Conservation (phyloP, 495 filamentous ascomycete genomes). For the Ascodesmis nigricans region DNA sequence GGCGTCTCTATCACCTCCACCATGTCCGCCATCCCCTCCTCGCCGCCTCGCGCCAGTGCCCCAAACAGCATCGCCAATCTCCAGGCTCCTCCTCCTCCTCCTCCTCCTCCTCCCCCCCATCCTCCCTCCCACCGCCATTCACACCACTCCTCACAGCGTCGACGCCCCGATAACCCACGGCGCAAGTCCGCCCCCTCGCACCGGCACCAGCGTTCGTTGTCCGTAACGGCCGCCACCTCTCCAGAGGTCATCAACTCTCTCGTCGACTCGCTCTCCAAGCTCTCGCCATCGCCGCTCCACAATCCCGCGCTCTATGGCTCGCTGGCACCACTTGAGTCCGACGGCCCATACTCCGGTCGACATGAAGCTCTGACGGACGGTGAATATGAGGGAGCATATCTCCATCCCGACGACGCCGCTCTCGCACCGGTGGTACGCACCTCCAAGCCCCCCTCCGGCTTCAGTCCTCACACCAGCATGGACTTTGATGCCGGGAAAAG, state of each 20-base stretch:
- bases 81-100: constrained; percentile 4
- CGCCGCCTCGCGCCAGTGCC: neutral
- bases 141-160: constrained; percentile 10
- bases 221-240: constrained; percentile 33
- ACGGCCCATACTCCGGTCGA: constrained; percentile 14
- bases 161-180: constrained; percentile 9
- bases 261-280: constrained; percentile 75
- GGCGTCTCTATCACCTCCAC: too few species aligned
- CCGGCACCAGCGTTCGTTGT: constrained; percentile 8
- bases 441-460: constrained; percentile 54
- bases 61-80: constrained; percentile 1
- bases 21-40: too few species aligned
- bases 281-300: constrained; percentile 25
- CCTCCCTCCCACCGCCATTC: constrained; percentile 12
- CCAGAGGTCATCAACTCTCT: constrained; percentile 86
- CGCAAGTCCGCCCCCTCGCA: constrained; percentile 11
- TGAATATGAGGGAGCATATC: constrained; percentile 27
- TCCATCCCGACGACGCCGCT: constrained; percentile 56
- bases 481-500: constrained; percentile 29
- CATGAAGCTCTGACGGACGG: constrained; percentile 12
- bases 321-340: constrained; percentile 24
- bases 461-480: constrained; percentile 44
- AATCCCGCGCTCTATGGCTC: constrained; percentile 19
- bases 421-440: constrained; percentile 68
- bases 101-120: constrained; percentile 3